Evolutionary conservation across 2,329 filamentous ascomycete species (phyloP).

Genomic region (Fusarium sulawesiense): DNA sequence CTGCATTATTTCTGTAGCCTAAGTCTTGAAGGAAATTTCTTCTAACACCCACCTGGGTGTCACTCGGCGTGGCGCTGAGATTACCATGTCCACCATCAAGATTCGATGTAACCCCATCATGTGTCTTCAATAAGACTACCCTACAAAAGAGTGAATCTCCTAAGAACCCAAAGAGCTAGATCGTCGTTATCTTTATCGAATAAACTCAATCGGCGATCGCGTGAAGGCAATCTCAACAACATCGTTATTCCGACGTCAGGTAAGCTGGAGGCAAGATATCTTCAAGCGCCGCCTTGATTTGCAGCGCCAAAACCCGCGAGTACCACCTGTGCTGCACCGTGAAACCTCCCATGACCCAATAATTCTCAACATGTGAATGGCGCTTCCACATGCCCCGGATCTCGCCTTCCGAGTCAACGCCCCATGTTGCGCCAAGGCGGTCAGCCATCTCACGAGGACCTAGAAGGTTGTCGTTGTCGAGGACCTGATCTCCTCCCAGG

Average conservation of each 20-base stretch:
- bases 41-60: background rate
- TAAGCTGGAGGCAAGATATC: conserved; percentile 27
- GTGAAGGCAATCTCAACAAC: background rate
- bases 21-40: no score
- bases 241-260: background rate
- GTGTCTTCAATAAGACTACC: background rate
- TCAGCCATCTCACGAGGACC: conserved; percentile 6
- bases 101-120: background rate
- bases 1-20: no score
- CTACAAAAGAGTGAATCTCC: background rate
- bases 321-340: conserved; percentile 34
- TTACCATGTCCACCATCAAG: background rate
- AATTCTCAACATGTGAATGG: conserved; percentile 24
- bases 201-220: background rate
- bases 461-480: background rate
- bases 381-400: conserved; percentile 40
- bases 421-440: conserved; percentile 25
- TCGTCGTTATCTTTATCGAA: background rate
- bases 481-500: background rate
- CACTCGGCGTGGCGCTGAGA: background rate
- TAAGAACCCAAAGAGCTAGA: background rate
- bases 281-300: conserved; percentile 34
- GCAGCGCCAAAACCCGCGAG: conserved; percentile 28
- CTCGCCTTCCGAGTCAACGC: conserved; percentile 28
- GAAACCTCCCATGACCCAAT: conserved; percentile 33